A percentile compares a stretch with the other conserved stretches of the same genome.
These are phyloP conservation scores for Myrica gale DNA, from an alignment of 306 rosid species.

Conservation along the genomic window DNA sequence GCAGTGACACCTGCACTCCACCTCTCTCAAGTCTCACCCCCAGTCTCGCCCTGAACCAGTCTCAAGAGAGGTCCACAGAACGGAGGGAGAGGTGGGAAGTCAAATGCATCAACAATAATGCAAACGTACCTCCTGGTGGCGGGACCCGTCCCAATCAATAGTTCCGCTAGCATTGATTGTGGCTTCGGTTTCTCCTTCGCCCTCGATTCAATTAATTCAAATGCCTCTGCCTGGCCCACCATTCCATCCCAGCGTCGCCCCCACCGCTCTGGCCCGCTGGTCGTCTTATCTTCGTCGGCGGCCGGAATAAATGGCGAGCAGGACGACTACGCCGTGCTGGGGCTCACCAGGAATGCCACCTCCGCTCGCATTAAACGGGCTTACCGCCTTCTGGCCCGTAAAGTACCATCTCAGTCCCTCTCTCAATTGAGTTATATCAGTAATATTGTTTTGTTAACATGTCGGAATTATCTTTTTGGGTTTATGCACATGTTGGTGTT, in stretches of 20 bases:
- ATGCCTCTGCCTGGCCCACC: slow-evolving; percentile 25
- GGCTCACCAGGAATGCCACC: slow-evolving; percentile 56
- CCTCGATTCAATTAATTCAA: slow-evolving; percentile 27
- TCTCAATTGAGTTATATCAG: background rate
- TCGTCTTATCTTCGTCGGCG: slow-evolving; percentile 33
- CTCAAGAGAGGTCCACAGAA: too few species aligned
- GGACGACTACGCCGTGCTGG: slow-evolving; percentile 66
- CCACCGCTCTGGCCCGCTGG: slow-evolving; percentile 24
- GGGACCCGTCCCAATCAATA: slow-evolving; percentile 53
- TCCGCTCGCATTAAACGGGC: slow-evolving; percentile 71
- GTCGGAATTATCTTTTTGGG: too few species aligned
- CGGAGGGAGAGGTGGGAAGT: too few species aligned
- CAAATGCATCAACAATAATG: slow-evolving; percentile 36
- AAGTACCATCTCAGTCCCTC: slow-evolving; percentile 36
- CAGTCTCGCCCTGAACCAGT: too few species aligned
- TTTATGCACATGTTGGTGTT: too few species aligned
- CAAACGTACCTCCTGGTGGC: slow-evolving; percentile 50
- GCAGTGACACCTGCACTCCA: too few species aligned
- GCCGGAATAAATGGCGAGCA: slow-evolving; percentile 42
- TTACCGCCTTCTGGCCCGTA: slow-evolving; percentile 90
- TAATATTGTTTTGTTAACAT: too few species aligned
- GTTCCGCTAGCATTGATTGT: slow-evolving; percentile 6
- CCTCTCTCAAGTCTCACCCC: too few species aligned
- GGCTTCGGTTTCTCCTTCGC: slow-evolving; percentile 22
- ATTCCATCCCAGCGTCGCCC: slow-evolving; percentile 23